Evolutionary conservation across 805 yeast genomes (phyloP), one percentile per base, ranked within the genome.

Genomic region (Naumovozyma castellii): DNA sequence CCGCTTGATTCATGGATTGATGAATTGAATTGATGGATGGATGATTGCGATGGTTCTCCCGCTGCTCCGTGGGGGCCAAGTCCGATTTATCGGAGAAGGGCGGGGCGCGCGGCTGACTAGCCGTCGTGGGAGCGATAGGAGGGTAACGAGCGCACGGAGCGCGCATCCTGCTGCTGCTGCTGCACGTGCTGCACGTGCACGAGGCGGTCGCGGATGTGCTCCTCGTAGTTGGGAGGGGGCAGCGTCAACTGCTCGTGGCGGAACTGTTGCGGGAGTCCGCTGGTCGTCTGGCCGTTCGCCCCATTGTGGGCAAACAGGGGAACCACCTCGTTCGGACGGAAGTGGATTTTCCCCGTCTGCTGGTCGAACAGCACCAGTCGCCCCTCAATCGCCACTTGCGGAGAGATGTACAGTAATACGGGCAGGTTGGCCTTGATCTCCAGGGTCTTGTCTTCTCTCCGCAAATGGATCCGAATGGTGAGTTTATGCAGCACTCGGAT

Each of bases 391-490:
- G 80, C 70, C 4, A 85, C 80, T 50, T 80, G 80, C 2, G 97
- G 96, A 15, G 79, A 72, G 13, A 84, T 74, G 59, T 75, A 83
- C 16, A 84, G 56, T 25, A 69, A 70, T 3, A 88, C 70, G 0
- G 97, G 97, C 36, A 90, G 63, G 4, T 90, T 80, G 0, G 95
- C 95, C 19, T 95, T 69, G 39, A 90, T 68, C 60, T 88, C 97
- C 8, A 94, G 80, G 3, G 77, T 77, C 53, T 84, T 92, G 4
- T 88, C 36, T 8, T 35, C 13, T 17, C 49, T 40, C 31, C 74
- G 62, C 48, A 88, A 67, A 5, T 79, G 76, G 37, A 88, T 75
- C 16, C 74, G 78, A 46, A 88, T 76, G 49, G 81, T 76, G 42
- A 90, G 61, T 63, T 84, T 85, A 65, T 90, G 97, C 39, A 88